These are phyloP conservation scores for Saccharum hybrid DNA, from an alignment of 202 grass and related monocot genomes.

Conservation along the genomic window DNA sequence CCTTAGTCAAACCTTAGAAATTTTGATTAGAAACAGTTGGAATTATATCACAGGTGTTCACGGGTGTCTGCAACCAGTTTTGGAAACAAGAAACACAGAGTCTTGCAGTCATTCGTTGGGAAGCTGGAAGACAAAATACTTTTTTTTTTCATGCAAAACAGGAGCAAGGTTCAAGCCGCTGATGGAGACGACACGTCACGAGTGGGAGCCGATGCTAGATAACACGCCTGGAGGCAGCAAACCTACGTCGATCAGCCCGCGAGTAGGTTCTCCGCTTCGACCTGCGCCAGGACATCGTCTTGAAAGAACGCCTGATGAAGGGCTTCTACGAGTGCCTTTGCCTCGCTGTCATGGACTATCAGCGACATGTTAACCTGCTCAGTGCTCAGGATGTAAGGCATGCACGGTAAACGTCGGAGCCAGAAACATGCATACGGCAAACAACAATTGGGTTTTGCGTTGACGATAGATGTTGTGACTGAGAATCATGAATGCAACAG, in stretches of 20 bases:
- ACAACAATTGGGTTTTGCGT: background rate
- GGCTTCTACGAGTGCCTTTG: conserved; percentile 60
- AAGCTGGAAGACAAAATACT: background rate
- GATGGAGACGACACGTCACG: too few species aligned
- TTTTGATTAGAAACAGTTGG: background rate
- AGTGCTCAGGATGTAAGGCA: background rate
- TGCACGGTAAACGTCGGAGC: background rate
- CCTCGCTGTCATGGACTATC: conserved; percentile 84
- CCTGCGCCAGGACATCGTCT: conserved; percentile 45
- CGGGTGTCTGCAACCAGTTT: background rate
- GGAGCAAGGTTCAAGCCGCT: background rate
- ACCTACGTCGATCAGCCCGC: background rate
- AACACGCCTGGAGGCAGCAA: background rate
- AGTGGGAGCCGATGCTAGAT: too few species aligned
- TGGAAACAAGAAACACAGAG: background rate
- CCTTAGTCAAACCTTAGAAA: background rate
- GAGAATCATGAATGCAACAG: background rate
- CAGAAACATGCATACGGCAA: background rate
- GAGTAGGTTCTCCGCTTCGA: conserved; percentile 16
- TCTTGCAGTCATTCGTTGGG: too few species aligned
- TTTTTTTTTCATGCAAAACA: background rate
- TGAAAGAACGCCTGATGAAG: conserved; percentile 82
- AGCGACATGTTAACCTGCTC: conserved; percentile 94
- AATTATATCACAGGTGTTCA: background rate
- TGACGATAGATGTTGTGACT: background rate